Base-by-base conservation (phyloP, 768 basidiomycete genomes). In the Russula emetica region DNA sequence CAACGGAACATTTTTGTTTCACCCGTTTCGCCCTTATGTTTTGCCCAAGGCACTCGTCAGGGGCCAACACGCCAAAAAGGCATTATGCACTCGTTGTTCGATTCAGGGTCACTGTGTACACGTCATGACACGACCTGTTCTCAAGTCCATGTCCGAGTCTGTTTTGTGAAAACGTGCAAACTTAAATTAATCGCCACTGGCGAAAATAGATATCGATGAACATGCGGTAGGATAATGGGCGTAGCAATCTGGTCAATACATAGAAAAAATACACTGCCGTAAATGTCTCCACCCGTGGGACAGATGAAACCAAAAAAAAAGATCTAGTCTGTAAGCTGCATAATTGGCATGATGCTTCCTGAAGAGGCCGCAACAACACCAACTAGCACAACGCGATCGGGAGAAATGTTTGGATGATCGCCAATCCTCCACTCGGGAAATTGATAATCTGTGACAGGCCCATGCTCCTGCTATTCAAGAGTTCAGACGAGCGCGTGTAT, bases 311-410 rank as follows among this genome's bases (percentile, higher is more conserved):
- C 5, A 6, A 26, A 50, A 28, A 7, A 30, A 34, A 26, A 11
- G 16, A n/a, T 26, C 26, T 57, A 52, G 28, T 65, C 24, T 5
- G 24, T 20, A 32, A 61, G 64, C n/a, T 26, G 49, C 59, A 65
- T 52, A 8, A 65, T 61, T 13, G 64, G 64, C 64, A 65, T 65
- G 32, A 65, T 65, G 45, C 64, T 65, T 1, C 64, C 64, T 0
- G 50, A 38, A 13, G 64, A 65, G 1, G 50, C 64, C 13, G 64
- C 64, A 10, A 65, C 60, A 10, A 65, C 59, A 8, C 64, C 64
- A 44, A 65, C 64, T 6, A 65, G 59, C 36, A 61, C 42, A n/a
- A 65, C 24, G 30, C 40, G 55, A 11, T 50, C 24, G 16, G 64
- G 54, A n/a, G 64, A 65, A 16, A 65, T 36, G 13, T 51, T 30